Percentiles rank a stretch among this genome's conserved stretches.
phyloP scores from a whole-genome alignment of 2,329 filamentous ascomycete species.

The Clonostachys rosea region DNA sequence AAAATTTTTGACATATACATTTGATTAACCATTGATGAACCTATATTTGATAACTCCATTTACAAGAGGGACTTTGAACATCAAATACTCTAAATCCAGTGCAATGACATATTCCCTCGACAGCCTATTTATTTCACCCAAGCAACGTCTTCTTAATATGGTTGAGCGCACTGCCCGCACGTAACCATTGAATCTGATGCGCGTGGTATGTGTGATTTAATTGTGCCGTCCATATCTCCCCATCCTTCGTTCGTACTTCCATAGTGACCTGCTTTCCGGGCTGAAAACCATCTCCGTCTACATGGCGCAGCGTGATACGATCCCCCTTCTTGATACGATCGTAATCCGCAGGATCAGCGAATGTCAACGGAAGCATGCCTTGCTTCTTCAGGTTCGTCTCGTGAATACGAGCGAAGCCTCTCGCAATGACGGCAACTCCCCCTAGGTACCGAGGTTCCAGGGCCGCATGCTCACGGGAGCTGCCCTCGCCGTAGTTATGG shows the following conservation, averaged over 20 bases:
- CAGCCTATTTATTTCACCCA: not conserved
- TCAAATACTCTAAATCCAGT: too few species aligned
- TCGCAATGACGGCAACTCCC: conserved; percentile 75
- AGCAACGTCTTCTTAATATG: conserved; percentile 13
- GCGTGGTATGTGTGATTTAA: conserved; percentile 23
- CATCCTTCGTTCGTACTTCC: conserved; percentile 15
- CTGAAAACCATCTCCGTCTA: conserved; percentile 10
- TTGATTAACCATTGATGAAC: too few species aligned
- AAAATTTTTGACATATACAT: too few species aligned
- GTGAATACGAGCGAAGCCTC: conserved; percentile 83
- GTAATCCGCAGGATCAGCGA: conserved; percentile 69
- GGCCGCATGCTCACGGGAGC: conserved; percentile 82
- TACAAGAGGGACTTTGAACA: too few species aligned
- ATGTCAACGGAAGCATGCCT: conserved; percentile 50
- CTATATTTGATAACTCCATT: too few species aligned
- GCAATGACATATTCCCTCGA: too few species aligned
- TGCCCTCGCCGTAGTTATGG: conserved; percentile 74
- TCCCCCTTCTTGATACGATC: conserved; percentile 52
- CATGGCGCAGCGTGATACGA: conserved; percentile 1
- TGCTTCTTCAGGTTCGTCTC: conserved; percentile 95
- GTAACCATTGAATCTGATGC: conserved; percentile 22
- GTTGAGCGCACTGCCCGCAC: conserved; percentile 26
- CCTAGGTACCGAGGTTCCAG: conserved; percentile 81
- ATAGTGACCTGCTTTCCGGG: conserved; percentile 19
- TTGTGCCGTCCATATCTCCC: conserved; percentile 15